These are phyloP conservation scores for Pleurotus platypus DNA, from an alignment of 768 basidiomycete genomes.

Conservation along the genomic window DNA sequence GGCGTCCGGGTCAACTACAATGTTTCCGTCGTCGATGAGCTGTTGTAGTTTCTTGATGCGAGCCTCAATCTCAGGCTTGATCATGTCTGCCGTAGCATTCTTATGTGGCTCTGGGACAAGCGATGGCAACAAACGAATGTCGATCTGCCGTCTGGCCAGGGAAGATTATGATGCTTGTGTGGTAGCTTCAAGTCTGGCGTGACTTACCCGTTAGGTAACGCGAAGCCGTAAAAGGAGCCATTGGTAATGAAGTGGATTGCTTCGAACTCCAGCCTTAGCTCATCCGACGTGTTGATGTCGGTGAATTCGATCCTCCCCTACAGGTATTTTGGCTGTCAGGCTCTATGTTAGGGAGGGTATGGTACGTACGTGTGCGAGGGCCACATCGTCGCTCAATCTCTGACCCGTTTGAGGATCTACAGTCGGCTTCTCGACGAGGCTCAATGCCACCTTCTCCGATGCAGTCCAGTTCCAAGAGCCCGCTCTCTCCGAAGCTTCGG, in stretches of 20 bases:
- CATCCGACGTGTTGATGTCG: constrained; percentile 46
- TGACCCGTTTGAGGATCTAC: constrained; percentile 27
- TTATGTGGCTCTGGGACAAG: constrained; percentile 53
- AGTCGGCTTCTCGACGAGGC: constrained; percentile 58
- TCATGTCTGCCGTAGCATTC: constrained; percentile 56
- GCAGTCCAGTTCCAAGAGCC: constrained; percentile 73
- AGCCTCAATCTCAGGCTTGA: constrained; percentile 56
- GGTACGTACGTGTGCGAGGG: constrained; percentile 61
- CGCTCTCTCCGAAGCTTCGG: constrained; percentile 40
- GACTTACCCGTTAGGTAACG: constrained; percentile 57
- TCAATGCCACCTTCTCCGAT: constrained; percentile 59
- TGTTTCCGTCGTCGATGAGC: constrained; percentile 57
- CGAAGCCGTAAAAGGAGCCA: constrained; percentile 76
- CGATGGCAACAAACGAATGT: constrained; percentile 63
- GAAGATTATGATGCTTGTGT: not conserved
- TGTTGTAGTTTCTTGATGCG: constrained; percentile 57
- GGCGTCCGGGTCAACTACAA: constrained; percentile 50
- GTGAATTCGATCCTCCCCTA: constrained; percentile 75
- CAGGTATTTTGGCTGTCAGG: not conserved
- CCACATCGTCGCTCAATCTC: constrained; percentile 38
- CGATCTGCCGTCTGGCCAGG: constrained; percentile 45
- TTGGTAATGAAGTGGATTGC: constrained; percentile 73
- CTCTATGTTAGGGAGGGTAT: constrained; percentile 1
- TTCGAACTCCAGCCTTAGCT: constrained; percentile 69
- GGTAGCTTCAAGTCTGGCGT: not conserved